Evolutionary conservation across 2,329 filamentous ascomycete genomes (phyloP), one percentile per base, ranked within the genome.

Genomic region (Ramichloridium luteum): DNA sequence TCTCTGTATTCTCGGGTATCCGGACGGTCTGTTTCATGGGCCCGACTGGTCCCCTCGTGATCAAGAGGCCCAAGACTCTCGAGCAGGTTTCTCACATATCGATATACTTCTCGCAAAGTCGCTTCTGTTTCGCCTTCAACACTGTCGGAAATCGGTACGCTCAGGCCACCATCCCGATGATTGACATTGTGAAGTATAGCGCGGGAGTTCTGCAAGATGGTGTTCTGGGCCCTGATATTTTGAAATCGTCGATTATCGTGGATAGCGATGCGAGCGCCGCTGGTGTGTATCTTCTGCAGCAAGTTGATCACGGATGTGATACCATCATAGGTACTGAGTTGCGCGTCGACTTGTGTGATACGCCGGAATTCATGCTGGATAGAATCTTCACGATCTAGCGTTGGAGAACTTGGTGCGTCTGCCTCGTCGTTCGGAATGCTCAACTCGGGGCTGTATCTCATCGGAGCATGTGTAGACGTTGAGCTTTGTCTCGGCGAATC

Each of bases 181-280:
- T 23, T 23, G 8, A 23, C 20, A 23, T 23, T 23, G 8, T 23
- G 20, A 23, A 23, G 8, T 8, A 23, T 23, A 23, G 20, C 20
- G 8, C 20, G 20, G n/a, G 8, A 8, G 20, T 23, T 23, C 20
- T 23, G 20, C 20, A 23, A 23, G 20, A 23, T 23, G 8, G 20
- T 23, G 20, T 23, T 23, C 20, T 23, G 20, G n/a, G 20, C 20
- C 20, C 20, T n/a, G 8, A 23, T 23, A n/a, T 23, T 23, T n/a
- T n/a, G 20, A n/a, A 23, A 23, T 23, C 20, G 20, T 8, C 20
- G 20, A n/a, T n/a, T 23, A n/a, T 23, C n/a, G 8, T 23, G 20
- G 20, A n/a, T 23, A n/a, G 20, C n/a, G n/a, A 23, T n/a, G 20
- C n/a, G 20, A n/a, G 8, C 8, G 20, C 20, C 20, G n/a, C 20